Evolutionary conservation across 495 filamentous ascomycete species (phyloP), one percentile per base, ranked within the genome.

Genomic region (Neurospora sp.): DNA sequence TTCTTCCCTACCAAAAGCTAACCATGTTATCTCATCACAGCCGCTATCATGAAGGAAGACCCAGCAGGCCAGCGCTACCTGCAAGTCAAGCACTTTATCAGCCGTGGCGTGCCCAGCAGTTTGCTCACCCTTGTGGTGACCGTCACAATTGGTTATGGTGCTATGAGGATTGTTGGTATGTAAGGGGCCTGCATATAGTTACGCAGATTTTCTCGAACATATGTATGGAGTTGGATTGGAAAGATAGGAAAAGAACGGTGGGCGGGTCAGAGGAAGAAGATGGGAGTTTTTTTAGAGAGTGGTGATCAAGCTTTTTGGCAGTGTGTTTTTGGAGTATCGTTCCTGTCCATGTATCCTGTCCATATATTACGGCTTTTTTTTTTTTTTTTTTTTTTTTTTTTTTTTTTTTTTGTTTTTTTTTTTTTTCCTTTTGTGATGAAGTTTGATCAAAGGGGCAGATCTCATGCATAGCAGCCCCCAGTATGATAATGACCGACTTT

Each of bases 1-100:
- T 59, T 8, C 70, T 9, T 17, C 24, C 24, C 24, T 13, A 5
- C 38, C 5, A 19, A 43, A 21, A 21, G 42, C 73, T 78, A 39
- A 73, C 40, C 21, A n/a, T 13, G 19, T 48, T 4, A 7, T 5
- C 66, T 17, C 38, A 31, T 34, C 13, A 17, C 69, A 97, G 94
- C 96, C 72, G 96, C 96, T 15, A 98, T 99, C 79, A 98, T 99
- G 96, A 98, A 97, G 86, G 96, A 99, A 84, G 94, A 98, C 74
- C 86, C 92, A 0, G 90, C 94, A 72, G 96, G 96, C 9, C 93
- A 97, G 81, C 86, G 96, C 31, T 99, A 99, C 80, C 86, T 99
- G 71, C 84, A 91, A 71, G 96, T 98, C 37, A 92, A 92, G 76
- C 96, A 99, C 79, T 99, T 99, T 83, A 90, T 99, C 73, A 93